phyloP scores from a whole-genome alignment of 2,329 filamentous ascomycete genomes.

The Uncinocarpus reesii region DNA sequence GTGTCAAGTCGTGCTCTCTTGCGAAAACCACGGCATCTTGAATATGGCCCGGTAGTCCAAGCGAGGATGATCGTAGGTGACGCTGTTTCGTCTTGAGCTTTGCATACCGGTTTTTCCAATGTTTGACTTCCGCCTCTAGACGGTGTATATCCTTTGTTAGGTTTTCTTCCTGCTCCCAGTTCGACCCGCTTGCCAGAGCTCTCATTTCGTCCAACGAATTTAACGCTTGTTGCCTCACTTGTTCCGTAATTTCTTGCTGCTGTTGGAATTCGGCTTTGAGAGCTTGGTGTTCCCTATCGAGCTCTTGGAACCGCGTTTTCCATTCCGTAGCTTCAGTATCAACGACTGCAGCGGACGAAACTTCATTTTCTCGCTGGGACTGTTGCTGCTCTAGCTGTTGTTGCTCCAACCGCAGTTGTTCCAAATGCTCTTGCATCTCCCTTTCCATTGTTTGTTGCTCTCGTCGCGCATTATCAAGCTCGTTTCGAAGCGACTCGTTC shows the following conservation, averaged over 20 bases:
- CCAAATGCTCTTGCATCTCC: slow-evolving; percentile 54
- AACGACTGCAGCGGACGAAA: neutral
- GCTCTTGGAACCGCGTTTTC: slow-evolving; percentile 47
- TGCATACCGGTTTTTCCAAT: slow-evolving; percentile 85
- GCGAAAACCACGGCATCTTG: slow-evolving; percentile 42
- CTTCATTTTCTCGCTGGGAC: slow-evolving; percentile 3
- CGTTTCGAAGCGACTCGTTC: slow-evolving; percentile 68
- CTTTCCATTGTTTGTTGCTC: slow-evolving; percentile 56
- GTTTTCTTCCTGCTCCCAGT: slow-evolving; percentile 71
- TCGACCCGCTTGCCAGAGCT: slow-evolving; percentile 62
- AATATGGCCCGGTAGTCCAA: slow-evolving; percentile 50
- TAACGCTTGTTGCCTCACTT: slow-evolving; percentile 74
- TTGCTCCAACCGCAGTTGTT: slow-evolving; percentile 21
- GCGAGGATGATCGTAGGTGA: slow-evolving; percentile 67
- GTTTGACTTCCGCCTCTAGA: slow-evolving; percentile 71
- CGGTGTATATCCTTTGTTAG: slow-evolving; percentile 63
- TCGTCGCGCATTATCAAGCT: slow-evolving; percentile 62
- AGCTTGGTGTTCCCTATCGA: slow-evolving; percentile 55
- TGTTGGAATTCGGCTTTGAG: slow-evolving; percentile 55
- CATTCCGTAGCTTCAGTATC: slow-evolving; percentile 44
- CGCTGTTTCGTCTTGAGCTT: slow-evolving; percentile 79
- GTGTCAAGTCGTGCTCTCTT: slow-evolving; percentile 60
- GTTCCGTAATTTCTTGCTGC: slow-evolving; percentile 73
- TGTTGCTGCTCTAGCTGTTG: slow-evolving; percentile 11
- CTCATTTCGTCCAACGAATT: slow-evolving; percentile 85